Conservation (phyloP, 2,329 filamentous ascomycete genomes). For the Balansia obtecta region DNA sequence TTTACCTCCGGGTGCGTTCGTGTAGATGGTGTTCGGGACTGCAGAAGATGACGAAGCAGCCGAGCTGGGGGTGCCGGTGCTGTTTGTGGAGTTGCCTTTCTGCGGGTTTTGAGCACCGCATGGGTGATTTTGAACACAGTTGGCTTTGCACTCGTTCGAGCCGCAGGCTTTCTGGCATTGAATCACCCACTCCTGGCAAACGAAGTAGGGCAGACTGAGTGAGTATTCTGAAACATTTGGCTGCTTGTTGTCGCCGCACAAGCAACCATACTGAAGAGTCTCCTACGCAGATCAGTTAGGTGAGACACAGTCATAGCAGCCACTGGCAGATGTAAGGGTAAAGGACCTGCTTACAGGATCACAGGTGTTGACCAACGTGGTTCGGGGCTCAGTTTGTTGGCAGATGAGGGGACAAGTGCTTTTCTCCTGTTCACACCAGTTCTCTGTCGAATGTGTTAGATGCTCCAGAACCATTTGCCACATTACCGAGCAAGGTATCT, state of each 20-base stretch:
- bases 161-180: constrained; percentile 68
- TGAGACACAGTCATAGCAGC: background rate
- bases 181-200: constrained; percentile 58
- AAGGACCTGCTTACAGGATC: constrained; percentile 39
- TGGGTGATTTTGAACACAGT: constrained; percentile 5
- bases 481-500: constrained; percentile 12
- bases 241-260: constrained; percentile 52
- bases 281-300: constrained; percentile 24
- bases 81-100: constrained; percentile 23
- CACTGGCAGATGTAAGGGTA: background rate
- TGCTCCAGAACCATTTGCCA: background rate
- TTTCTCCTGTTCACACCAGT: constrained; percentile 54
- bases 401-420: constrained; percentile 62
- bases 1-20: constrained; percentile 10
- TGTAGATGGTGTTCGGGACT: constrained; percentile 12
- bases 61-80: constrained; percentile 19
- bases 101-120: constrained; percentile 15
- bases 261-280: constrained; percentile 55
- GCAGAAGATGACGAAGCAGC: constrained; percentile 24
- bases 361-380: constrained; percentile 50
- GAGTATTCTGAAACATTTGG: constrained; percentile 70
- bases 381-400: constrained; percentile 41
- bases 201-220: constrained; percentile 65
- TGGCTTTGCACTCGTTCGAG: constrained; percentile 44
- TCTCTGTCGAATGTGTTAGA: constrained; percentile 26